phyloP scores from a whole-genome alignment of 257 asterid species.

The Perilla frutescens region DNA sequence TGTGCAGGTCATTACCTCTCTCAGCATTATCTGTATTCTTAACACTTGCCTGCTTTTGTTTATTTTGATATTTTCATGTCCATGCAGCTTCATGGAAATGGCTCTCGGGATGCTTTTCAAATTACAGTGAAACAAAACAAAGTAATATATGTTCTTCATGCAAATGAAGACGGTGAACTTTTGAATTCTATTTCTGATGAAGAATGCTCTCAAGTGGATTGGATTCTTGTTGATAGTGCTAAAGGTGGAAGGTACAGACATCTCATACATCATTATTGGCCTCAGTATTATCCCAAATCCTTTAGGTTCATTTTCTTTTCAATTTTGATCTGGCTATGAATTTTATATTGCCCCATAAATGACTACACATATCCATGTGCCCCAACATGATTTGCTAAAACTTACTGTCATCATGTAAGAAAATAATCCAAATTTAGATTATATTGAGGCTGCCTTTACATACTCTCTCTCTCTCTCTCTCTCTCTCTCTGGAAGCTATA shows the following conservation, averaged over 20 bases:
- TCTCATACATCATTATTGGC: neutral
- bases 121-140: constrained; percentile 52
- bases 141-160: constrained; percentile 86
- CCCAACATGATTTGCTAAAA: constrained; percentile 4
- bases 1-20: constrained; percentile 67
- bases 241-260: constrained; percentile 81
- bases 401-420: too few species aligned
- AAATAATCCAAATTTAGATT: neutral
- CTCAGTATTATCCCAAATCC: neutral
- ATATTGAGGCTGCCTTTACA: neutral
- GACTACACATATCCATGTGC: neutral
- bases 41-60: constrained; percentile 28
- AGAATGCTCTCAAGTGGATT: constrained; percentile 78
- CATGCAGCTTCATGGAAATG: constrained; percentile 88
- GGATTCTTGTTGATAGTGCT: constrained; percentile 96
- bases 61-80: constrained; percentile 2
- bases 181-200: constrained; percentile 74
- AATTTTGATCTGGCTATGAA: constrained; percentile 7
- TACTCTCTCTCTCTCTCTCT: too few species aligned
- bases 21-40: constrained; percentile 22
- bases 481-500: constrained; percentile 16
- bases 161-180: constrained; percentile 71
- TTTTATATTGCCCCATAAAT: constrained; percentile 1
- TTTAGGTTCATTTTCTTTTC: constrained; percentile 19
- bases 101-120: constrained; percentile 78